phyloP scores from a whole-genome alignment of 108 stramenopile species.

The Fistulifera solaris region DNA sequence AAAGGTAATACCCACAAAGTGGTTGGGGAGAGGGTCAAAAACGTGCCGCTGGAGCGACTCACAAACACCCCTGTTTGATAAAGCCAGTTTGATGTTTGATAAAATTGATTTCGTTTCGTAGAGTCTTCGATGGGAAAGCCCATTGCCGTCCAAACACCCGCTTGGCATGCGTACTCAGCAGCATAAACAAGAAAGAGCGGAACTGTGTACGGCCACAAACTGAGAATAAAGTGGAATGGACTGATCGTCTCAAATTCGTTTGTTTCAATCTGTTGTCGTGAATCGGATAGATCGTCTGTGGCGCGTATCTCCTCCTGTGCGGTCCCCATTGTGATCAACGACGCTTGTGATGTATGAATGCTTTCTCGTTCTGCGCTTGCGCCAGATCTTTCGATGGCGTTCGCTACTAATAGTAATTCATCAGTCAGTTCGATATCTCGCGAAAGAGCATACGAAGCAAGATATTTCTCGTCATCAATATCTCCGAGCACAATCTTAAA shows the following conservation, averaged over 20 bases:
- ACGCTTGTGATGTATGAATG: too few species aligned
- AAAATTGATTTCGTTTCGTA: constrained; percentile 45
- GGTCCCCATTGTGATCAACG: too few species aligned
- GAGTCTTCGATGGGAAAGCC: constrained; percentile 56
- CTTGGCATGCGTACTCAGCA: constrained; percentile 57
- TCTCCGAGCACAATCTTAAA: too few species aligned
- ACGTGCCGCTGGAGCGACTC: constrained; percentile 48
- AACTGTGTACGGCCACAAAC: constrained; percentile 59
- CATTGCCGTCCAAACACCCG: constrained; percentile 71
- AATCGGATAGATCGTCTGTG: too few species aligned
- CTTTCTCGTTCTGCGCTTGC: too few species aligned
- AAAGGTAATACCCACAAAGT: constrained; percentile 64
- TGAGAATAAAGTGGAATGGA: constrained; percentile 22
- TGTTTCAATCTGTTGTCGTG: constrained; percentile 1
- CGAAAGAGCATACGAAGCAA: too few species aligned
- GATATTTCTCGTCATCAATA: too few species aligned
- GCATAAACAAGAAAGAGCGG: constrained; percentile 72
- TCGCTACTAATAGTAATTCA: too few species aligned
- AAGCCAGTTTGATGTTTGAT: constrained; percentile 61
- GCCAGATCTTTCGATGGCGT: too few species aligned
- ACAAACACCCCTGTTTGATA: constrained; percentile 79
- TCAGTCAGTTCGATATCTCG: too few species aligned
- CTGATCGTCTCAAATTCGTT: constrained; percentile 23
- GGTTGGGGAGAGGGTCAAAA: constrained; percentile 31
- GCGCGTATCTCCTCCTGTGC: too few species aligned